Evolutionary conservation across 805 yeast genomes (phyloP).

Genomic region (Nakazawaea laoshanensis): DNA sequence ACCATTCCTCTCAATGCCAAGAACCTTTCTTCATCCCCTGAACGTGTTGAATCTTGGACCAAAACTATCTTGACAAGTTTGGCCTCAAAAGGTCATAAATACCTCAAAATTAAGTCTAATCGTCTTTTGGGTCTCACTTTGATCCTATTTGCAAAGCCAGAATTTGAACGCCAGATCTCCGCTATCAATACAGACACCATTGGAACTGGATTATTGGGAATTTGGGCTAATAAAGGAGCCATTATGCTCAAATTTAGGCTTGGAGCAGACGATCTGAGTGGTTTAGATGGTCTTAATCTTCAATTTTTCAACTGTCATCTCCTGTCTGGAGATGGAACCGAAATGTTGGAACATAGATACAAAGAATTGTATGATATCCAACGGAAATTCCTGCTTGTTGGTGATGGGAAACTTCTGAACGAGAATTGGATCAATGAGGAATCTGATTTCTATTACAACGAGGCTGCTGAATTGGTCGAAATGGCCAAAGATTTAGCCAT

Average conservation of each 20-base stretch:
- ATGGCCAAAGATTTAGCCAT: conserved; percentile 14
- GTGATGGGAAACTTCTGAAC: conserved; percentile 4
- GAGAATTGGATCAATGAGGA: conserved; percentile 15
- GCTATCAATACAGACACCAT: conserved; percentile 31
- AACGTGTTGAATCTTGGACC: conserved; percentile 26
- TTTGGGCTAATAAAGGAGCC: conserved; percentile 59
- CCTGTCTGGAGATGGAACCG: conserved; percentile 31
- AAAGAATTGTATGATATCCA: conserved; percentile 12
- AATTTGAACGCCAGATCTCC: conserved; percentile 28
- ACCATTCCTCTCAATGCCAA: conserved; percentile 36
- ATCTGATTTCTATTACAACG: conserved; percentile 9
- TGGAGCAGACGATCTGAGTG: conserved; percentile 27
- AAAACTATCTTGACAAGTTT: conserved; percentile 16
- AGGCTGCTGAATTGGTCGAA: conserved; percentile 3
- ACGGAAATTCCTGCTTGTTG: conserved; percentile 8
- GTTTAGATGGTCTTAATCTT: conserved; percentile 22
- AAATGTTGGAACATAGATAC: conserved; percentile 9
- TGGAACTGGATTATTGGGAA: conserved; percentile 48
- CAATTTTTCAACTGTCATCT: conserved; percentile 44
- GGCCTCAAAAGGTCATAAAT: conserved; percentile 22
- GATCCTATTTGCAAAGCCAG: conserved; percentile 28
- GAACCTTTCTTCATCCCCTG: conserved; percentile 24
- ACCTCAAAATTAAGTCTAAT: conserved; percentile 26
- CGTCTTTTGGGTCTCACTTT: conserved; percentile 48
- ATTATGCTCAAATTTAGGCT: conserved; percentile 33